Evolutionary conservation across 2,329 filamentous ascomycete genomes (phyloP).

Genomic region (Magnaporthiopsis incrustans): DNA sequence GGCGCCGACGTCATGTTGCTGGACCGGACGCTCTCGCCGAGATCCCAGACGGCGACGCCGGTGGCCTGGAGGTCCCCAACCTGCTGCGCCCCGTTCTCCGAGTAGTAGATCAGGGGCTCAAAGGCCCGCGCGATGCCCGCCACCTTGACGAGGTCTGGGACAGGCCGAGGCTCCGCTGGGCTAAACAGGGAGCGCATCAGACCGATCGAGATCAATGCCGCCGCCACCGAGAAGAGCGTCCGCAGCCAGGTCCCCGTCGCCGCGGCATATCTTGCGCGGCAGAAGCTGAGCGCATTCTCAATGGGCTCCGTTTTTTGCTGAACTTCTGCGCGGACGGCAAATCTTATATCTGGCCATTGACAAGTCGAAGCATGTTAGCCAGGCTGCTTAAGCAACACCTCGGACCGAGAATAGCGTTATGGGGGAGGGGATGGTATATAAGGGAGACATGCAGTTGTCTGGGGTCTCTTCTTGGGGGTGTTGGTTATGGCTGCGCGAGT

Average conservation of each 20-base stretch:
- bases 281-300: slow-evolving; percentile 59
- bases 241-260: slow-evolving; percentile 65
- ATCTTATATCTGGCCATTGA: slow-evolving; percentile 64
- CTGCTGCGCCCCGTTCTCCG: slow-evolving; percentile 78
- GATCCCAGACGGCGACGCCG: slow-evolving; percentile 87
- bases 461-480: slow-evolving; percentile 20
- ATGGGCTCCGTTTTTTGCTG: slow-evolving; percentile 81
- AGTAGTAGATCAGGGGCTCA: slow-evolving; percentile 91
- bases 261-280: slow-evolving; percentile 50
- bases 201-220: slow-evolving; percentile 56
- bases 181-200: slow-evolving; percentile 59
- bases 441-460: slow-evolving; percentile 42
- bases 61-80: slow-evolving; percentile 86
- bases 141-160: slow-evolving; percentile 83
- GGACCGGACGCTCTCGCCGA: slow-evolving; percentile 79
- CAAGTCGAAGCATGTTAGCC: slow-evolving; percentile 10
- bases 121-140: slow-evolving; percentile 84
- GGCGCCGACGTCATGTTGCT: slow-evolving; percentile 88
- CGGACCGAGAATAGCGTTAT: not conserved
- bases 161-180: slow-evolving; percentile 57
- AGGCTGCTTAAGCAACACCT: slow-evolving; percentile 11
- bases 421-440: slow-evolving; percentile 1
- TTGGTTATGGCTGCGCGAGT: not conserved
- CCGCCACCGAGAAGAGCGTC: slow-evolving; percentile 51
- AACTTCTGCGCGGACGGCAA: slow-evolving; percentile 79